Base-by-base conservation (phyloP, 495 filamentous ascomycete species). In the Neurospora sp. region DNA sequence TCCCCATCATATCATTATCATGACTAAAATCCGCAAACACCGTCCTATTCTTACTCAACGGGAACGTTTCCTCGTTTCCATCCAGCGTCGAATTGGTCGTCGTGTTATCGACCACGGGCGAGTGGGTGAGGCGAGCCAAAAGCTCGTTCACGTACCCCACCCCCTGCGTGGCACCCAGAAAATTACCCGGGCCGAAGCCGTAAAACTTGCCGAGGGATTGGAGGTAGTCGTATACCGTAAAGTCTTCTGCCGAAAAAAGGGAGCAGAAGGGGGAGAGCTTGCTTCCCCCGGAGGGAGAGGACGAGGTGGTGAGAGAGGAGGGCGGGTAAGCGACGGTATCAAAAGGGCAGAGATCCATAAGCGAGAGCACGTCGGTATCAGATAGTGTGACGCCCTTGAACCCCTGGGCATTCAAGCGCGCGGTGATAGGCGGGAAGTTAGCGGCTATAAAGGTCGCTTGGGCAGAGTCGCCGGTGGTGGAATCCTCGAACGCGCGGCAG, bases 291-390 rank as follows among this genome's bases (percentile, higher is more conserved):
- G 27, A 27, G 27, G 27, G 27, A 27, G 27, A 27, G 27, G 27
- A 27, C 27, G 27, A 27, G 27, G 27, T 27, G 27, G 27, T 27
- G 27, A 27, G 27, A 0, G 93, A 88, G 78, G 93, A 96, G 42
- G 96, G 82, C 74, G 83, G 40, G 16, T 81, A 78, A 10, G 91
- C 88, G 8, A 96, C 88, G 0, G 92, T 94, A 73, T 90, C 86
- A 79, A 93, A 97, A 0, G 93, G 88, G 78, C 94, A 97, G 44
- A 97, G 82, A 77, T 96, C 94, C 92, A 97, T 95, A 18, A 97
- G 79, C 38, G 83, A 83, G 75, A 92, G 84, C 8, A 89, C 86
- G 12, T 94, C 87, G n/a, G 54, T 37, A 6, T 80, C 54, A 1
- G 86, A 84, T 35, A 97, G 81, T 27, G 88, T 87, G 0, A 87